These are phyloP conservation scores for Acer saccharum DNA, from an alignment of 345 rosid species.

Conservation along the genomic window DNA sequence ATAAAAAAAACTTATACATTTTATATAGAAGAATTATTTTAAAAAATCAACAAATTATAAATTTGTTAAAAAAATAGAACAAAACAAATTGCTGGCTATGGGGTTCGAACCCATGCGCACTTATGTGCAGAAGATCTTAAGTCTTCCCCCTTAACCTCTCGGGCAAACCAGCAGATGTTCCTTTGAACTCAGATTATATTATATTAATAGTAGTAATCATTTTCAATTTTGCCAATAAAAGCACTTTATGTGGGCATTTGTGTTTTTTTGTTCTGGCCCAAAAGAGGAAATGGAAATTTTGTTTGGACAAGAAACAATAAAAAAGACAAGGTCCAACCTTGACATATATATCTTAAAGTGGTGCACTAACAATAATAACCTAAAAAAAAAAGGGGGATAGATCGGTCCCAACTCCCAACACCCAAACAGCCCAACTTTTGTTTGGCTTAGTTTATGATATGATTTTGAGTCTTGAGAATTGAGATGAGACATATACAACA, in stretches of 20 bases:
- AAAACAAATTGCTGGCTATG: conserved; percentile 41
- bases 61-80: not conserved
- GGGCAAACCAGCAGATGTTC: conserved; percentile 49
- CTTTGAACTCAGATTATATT: not conserved
- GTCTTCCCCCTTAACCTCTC: conserved; percentile 70
- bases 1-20: too few species aligned
- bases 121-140: conserved; percentile 61
- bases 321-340: not conserved
- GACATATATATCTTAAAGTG: not conserved
- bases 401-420: not conserved
- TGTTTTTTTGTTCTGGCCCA: not conserved
- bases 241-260: not conserved
- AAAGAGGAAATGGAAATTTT: not conserved
- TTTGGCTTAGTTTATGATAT: not conserved
- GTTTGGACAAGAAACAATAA: not conserved
- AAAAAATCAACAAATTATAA: too few species aligned
- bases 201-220: not conserved
- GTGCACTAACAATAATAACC: not conserved
- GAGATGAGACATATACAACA: not conserved
- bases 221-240: not conserved
- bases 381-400: not conserved
- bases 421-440: not conserved
- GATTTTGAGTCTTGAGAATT: not conserved
- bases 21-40: too few species aligned
- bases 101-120: conserved; percentile 70